phyloP scores from a whole-genome alignment of 257 asterid genomes.

The Jasminum sambac region DNA sequence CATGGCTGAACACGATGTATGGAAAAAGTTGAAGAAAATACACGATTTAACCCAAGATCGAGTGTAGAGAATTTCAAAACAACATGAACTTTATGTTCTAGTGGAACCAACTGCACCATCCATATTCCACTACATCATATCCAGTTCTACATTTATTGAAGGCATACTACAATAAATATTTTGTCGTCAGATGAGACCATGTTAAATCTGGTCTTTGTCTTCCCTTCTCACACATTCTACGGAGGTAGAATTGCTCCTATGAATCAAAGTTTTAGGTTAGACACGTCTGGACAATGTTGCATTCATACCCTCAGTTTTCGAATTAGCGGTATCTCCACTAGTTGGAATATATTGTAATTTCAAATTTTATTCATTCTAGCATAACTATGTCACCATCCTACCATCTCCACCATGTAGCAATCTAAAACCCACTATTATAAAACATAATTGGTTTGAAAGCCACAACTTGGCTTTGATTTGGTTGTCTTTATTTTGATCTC shows the following conservation, averaged over 20 bases:
- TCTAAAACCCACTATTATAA: neutral
- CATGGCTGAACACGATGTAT: constrained; percentile 7
- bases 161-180: neutral
- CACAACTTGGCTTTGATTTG: neutral
- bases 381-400: neutral
- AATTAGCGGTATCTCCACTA: neutral
- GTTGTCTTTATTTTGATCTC: neutral
- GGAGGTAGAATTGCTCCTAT: neutral
- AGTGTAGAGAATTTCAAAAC: constrained; percentile 8
- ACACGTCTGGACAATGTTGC: neutral
- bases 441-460: neutral
- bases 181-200: neutral
- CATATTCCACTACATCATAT: neutral
- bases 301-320: neutral
- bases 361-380: neutral
- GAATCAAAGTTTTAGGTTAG: neutral
- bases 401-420: neutral
- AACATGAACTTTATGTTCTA: neutral
- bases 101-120: neutral
- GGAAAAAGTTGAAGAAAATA: constrained; percentile 3
- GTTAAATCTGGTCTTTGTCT: neutral
- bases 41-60: neutral
- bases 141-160: neutral
- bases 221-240: neutral
- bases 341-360: neutral